These are phyloP conservation scores for Tolypocladium capitatum DNA, from an alignment of 2,329 filamentous ascomycete species.

Conservation along the genomic window DNA sequence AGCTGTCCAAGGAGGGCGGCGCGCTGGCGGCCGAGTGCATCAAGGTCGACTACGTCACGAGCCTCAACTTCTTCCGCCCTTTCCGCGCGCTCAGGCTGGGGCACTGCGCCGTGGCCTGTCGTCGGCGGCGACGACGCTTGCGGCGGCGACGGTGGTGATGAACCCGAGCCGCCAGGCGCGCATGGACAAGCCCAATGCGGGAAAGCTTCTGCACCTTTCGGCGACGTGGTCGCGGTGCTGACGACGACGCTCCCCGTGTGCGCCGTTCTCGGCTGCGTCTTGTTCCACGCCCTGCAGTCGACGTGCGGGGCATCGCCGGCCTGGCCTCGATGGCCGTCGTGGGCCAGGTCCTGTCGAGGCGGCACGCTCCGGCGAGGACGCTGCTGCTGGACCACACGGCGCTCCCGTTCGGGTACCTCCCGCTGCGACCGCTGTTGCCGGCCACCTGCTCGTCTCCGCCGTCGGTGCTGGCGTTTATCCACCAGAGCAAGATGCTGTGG, in stretches of 20 bases:
- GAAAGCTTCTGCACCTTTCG: constrained; percentile 44
- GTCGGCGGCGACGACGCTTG: constrained; percentile 49
- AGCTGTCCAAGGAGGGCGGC: constrained; percentile 46
- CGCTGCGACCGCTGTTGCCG: constrained; percentile 49
- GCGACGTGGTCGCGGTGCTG: constrained; percentile 48
- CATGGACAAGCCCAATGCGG: constrained; percentile 21
- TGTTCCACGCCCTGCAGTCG: constrained; percentile 50
- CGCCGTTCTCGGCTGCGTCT: constrained; percentile 39
- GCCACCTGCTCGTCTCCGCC: constrained; percentile 51
- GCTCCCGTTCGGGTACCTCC: constrained; percentile 54
- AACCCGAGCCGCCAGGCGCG: constrained; percentile 36
- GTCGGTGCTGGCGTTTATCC: constrained; percentile 66
- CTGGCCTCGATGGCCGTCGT: constrained; percentile 64
- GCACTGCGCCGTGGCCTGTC: constrained; percentile 59
- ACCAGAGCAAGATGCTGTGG: constrained; percentile 71
- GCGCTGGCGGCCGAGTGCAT: constrained; percentile 52
- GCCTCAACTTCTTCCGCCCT: constrained; percentile 52
- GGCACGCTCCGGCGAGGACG: constrained; percentile 51
- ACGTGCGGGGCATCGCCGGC: constrained; percentile 61
- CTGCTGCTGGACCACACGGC: constrained; percentile 62
- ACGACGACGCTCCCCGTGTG: constrained; percentile 43
- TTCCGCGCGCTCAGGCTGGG: constrained; percentile 46
- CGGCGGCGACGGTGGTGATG: constrained; percentile 48
- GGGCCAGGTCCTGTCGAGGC: constrained; percentile 54
- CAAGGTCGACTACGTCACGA: constrained; percentile 62